phyloP scores from a whole-genome alignment of 2,329 filamentous ascomycete genomes.

The Phaeosphaeriaceae sp. region DNA sequence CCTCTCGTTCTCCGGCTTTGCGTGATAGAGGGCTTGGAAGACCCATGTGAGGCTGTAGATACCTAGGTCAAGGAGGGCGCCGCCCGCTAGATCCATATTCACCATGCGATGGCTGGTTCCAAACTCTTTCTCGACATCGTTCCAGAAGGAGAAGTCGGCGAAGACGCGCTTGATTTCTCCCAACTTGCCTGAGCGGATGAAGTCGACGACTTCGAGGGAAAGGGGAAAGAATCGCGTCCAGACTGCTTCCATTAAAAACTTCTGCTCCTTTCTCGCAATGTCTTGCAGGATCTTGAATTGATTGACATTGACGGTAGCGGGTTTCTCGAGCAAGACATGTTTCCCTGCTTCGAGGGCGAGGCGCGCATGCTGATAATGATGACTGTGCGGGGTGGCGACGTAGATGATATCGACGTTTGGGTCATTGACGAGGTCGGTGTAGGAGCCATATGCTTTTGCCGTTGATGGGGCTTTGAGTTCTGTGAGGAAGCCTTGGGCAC shows the following conservation, averaged over 20 bases:
- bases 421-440: conserved; percentile 79
- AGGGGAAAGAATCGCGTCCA: conserved; percentile 91
- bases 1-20: conserved; percentile 68
- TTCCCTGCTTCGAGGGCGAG: conserved; percentile 82
- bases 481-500: conserved; percentile 75
- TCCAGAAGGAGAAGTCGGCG: conserved; percentile 66
- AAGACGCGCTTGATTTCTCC: conserved; percentile 64
- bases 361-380: conserved; percentile 90
- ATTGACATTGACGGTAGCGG: conserved; percentile 81
- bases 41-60: conserved; percentile 90
- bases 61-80: conserved; percentile 81
- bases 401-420: conserved; percentile 84
- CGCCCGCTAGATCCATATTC: conserved; percentile 81
- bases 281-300: conserved; percentile 78
- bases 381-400: conserved; percentile 86
- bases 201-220: conserved; percentile 74
- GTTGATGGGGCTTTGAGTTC: conserved; percentile 71
- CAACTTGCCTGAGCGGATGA: conserved; percentile 61
- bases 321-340: conserved; percentile 88
- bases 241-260: conserved; percentile 66
- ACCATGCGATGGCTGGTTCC: conserved; percentile 74
- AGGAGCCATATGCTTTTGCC: conserved; percentile 77
- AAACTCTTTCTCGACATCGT: conserved; percentile 66
- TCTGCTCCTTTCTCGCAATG: conserved; percentile 71
- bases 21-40: conserved; percentile 85